Conservation (phyloP, 169 alveolate genomes). For the Plasmodium vinckei region DNA sequence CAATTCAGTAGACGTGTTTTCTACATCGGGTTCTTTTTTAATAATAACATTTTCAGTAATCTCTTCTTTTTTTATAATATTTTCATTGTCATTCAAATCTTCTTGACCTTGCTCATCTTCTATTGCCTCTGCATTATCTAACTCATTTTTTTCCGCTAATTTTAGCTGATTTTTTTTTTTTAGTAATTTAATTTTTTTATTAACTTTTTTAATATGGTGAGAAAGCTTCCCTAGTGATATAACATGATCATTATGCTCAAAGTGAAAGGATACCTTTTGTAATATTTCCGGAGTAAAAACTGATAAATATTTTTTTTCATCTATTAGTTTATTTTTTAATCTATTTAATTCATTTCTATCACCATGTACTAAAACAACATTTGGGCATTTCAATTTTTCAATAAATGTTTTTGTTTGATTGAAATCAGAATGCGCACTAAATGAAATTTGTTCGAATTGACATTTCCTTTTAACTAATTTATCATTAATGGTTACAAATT, state of each 20-base stretch:
- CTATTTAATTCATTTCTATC: constrained; percentile 92
- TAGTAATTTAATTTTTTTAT: background rate
- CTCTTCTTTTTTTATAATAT: background rate
- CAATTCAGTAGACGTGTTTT: background rate
- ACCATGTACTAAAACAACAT: constrained; percentile 97
- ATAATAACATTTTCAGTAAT: background rate
- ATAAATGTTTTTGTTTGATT: constrained; percentile 96
- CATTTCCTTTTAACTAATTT: constrained; percentile 90
- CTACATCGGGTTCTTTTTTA: background rate
- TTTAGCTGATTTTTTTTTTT: background rate
- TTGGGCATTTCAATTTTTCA: constrained; percentile 91
- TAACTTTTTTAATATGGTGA: constrained; percentile 21
- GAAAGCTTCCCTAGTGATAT: constrained; percentile 44
- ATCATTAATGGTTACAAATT: constrained; percentile 87
- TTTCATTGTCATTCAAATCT: background rate
- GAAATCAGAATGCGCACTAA: constrained; percentile 97
- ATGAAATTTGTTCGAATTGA: constrained; percentile 93
- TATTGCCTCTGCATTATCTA: background rate
- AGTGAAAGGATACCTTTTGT: constrained; percentile 76
- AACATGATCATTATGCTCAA: constrained; percentile 60
- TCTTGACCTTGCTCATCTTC: background rate
- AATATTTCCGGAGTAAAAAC: constrained; percentile 83
- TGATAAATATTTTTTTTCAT: constrained; percentile 77
- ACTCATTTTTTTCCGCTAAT: background rate
- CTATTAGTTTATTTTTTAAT: constrained; percentile 84